These are phyloP conservation scores for Reutealis trisperma DNA, from an alignment of 345 rosid species.

Conservation along the genomic window DNA sequence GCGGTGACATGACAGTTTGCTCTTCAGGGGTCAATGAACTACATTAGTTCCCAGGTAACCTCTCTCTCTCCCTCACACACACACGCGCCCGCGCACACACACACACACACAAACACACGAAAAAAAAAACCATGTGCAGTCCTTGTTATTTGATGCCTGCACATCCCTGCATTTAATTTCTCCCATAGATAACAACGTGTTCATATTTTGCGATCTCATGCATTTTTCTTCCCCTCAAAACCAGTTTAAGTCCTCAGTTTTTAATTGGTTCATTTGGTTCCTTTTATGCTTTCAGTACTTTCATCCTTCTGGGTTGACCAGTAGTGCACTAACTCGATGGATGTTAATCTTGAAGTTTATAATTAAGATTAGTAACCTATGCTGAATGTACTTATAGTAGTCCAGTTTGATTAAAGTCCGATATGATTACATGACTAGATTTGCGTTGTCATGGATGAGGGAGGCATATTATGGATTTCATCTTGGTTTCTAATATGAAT, in stretches of 20 bases:
- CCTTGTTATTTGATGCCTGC: background rate
- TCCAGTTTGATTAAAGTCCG: no score
- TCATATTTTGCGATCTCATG: background rate
- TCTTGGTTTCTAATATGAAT: background rate
- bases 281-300: background rate
- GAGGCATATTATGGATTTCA: conserved; percentile 1
- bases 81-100: background rate
- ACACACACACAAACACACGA: background rate
- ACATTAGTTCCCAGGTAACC: conserved; percentile 44
- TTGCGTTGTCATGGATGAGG: background rate
- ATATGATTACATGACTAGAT: background rate
- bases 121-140: no score
- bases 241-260: background rate
- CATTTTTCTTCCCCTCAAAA: background rate
- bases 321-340: background rate
- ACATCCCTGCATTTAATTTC: background rate
- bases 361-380: no score
- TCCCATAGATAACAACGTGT: background rate
- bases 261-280: background rate
- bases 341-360: background rate
- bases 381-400: no score
- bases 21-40: conserved; percentile 48
- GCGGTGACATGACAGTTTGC: conserved; percentile 38
- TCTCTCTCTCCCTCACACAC: conserved; percentile 6
- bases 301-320: background rate